phyloP scores from a whole-genome alignment of 2,329 filamentous ascomycete genomes.

The Hypoxylon sp. region DNA sequence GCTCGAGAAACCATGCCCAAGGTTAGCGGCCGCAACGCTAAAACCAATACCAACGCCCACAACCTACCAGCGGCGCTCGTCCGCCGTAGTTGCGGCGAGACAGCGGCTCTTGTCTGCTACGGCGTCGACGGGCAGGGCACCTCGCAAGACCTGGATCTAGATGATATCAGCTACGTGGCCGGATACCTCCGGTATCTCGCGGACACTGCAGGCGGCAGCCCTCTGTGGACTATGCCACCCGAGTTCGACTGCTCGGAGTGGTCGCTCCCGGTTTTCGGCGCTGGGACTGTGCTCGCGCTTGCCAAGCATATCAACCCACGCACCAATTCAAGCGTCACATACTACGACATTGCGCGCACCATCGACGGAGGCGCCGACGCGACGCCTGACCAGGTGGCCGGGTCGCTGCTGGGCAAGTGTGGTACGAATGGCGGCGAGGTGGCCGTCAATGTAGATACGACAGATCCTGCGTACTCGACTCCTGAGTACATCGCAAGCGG shows the following conservation, averaged over 20 bases:
- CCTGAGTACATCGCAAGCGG: too few relatives aligned
- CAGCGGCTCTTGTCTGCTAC: background rate
- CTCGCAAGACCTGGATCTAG: background rate
- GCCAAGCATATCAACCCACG: background rate
- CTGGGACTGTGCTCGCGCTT: too few relatives aligned
- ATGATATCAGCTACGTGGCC: background rate
- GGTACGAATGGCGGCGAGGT: background rate
- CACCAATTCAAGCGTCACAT: background rate
- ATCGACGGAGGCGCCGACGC: background rate
- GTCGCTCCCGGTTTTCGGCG: too few relatives aligned
- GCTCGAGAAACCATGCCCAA: too few relatives aligned
- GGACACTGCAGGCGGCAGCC: too few relatives aligned
- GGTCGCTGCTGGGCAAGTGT: background rate
- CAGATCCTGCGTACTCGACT: background rate
- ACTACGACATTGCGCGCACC: background rate
- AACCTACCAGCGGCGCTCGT: constrained; percentile 50
- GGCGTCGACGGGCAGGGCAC: background rate
- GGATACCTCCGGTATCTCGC: background rate
- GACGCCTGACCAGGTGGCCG: background rate
- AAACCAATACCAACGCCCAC: constrained; percentile 51
- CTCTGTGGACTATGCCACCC: too few relatives aligned
- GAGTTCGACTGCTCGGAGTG: too few relatives aligned
- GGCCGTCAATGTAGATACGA: background rate
- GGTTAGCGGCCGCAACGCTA: background rate
- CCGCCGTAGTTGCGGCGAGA: background rate